Conservation (phyloP, 148 eudicot species). For the Nepenthes mirabilis region DNA sequence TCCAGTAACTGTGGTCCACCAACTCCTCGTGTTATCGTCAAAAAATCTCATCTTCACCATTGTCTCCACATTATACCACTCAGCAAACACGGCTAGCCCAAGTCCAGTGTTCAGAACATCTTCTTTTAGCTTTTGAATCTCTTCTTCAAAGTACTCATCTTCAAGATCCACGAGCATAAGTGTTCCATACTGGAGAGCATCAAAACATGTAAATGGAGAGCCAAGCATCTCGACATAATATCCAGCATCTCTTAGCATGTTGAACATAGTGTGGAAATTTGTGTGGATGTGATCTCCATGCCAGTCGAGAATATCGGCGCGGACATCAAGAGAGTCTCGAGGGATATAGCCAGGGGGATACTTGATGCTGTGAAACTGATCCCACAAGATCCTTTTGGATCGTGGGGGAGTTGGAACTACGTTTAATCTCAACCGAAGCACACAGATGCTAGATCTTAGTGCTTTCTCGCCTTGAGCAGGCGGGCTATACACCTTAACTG, state of each 20-base stretch:
- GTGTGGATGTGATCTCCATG: slow-evolving; percentile 99
- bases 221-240: slow-evolving; percentile 91
- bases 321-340: slow-evolving; percentile 93
- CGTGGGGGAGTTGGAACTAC: slow-evolving; percentile 89
- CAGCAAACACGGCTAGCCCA: slow-evolving; percentile 86
- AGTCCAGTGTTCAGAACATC: slow-evolving; percentile 68
- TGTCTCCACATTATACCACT: slow-evolving; percentile 94
- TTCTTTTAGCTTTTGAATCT: slow-evolving; percentile 65
- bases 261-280: slow-evolving; percentile 86
- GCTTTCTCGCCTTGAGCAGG: slow-evolving; percentile 68
- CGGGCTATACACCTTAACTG: slow-evolving; percentile 65
- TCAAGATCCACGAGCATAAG: slow-evolving; percentile 96
- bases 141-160: slow-evolving; percentile 88
- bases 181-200: slow-evolving; percentile 88
- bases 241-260: slow-evolving; percentile 92
- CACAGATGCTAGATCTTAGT: slow-evolving; percentile 56
- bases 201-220: slow-evolving; percentile 96
- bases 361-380: slow-evolving; percentile 91
- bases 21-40: slow-evolving; percentile 96
- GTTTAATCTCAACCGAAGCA: slow-evolving; percentile 64
- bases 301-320: slow-evolving; percentile 97
- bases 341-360: slow-evolving; percentile 99
- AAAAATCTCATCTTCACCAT: slow-evolving; percentile 96
- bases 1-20: slow-evolving; percentile 99
- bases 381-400: slow-evolving; percentile 79